phyloP scores from a whole-genome alignment of 78 protist species.

The Polysphondylium violaceum region DNA sequence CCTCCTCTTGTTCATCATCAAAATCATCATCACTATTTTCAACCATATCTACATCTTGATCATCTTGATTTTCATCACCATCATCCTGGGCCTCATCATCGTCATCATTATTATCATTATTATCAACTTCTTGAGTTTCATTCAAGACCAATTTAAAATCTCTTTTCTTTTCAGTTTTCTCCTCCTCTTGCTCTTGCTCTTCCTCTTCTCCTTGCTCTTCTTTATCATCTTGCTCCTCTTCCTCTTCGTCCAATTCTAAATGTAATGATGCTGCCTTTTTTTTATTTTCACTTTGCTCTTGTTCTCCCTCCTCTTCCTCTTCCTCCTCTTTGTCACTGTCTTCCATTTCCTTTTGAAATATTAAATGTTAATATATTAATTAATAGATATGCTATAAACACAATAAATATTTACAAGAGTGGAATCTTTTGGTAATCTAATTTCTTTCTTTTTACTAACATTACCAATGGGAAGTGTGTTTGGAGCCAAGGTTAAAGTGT shows the following conservation, averaged over 20 bases:
- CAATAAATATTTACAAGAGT: not conserved
- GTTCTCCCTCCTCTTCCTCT: not conserved
- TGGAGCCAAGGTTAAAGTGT: not conserved
- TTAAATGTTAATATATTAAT: not conserved
- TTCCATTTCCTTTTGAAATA: not conserved
- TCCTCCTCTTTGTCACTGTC: constrained; percentile 3
- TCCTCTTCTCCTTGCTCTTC: not conserved
- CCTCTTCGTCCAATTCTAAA: not conserved
- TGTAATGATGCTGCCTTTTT: not conserved
- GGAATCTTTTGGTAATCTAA: not conserved
- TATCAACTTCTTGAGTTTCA: not conserved
- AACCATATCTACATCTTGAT: not conserved
- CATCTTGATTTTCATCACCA: not conserved
- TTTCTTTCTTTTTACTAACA: not conserved
- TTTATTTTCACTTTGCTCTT: not conserved
- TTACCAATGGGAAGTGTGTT: too few species aligned
- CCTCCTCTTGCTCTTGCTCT: not conserved
- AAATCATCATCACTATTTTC: not conserved
- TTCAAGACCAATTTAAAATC: not conserved
- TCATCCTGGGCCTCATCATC: not conserved
- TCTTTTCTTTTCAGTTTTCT: too few species aligned
- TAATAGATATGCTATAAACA: not conserved
- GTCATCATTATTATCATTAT: not conserved
- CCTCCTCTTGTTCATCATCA: not conserved
- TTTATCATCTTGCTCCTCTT: not conserved